Base-by-base conservation (phyloP, 2,329 filamentous ascomycete genomes). In the Camillea tinctor region DNA sequence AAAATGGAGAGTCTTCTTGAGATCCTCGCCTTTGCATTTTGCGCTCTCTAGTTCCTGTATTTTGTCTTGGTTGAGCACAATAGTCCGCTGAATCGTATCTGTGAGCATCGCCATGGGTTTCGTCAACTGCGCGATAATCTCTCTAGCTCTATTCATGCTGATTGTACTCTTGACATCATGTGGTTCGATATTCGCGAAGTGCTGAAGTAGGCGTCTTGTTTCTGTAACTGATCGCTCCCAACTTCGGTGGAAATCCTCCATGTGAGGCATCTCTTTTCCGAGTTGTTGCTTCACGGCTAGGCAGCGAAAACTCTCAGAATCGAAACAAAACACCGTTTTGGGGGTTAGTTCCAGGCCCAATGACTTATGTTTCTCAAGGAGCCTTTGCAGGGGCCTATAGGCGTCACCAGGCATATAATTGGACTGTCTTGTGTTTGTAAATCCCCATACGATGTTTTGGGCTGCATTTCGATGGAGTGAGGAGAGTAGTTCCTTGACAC, bases 371-470 rank as follows among this genome's bases (percentile, higher is more conserved):
- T 73, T 63, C 0, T 44, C 53, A 5, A 78, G 62, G 0, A 78
- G 62, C 1, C 57, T 53, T 23, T 72, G 60, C 0, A 79, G 69
- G 1, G 76, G 74, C 1, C 63, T 64, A 58, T 73, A 76, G 0
- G 76, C 75, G 61, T 78, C 76, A 1, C 78, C 77, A 0, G 77
- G 77, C n/a, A 61, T 74, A 60, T 76, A 80, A 65, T 77, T 78
- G 6, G 76, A 75, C 2, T 71, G 71, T 1, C 76, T 68, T 0
- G 77, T 78, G 60, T 79, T 79, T 15, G 76, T 79, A 62, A 79
- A 80, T 1, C 77, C 76, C 63, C 77, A 79, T 0, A 71, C 74
- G 56, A 80, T 77, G 63, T 80, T 80, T 17, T 59, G 62, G 0
- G 73, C 68, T 15, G 76, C 76, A 61, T 71, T 68, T 1, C 70